Conservation (phyloP, 2,329 filamentous ascomycete species). For the Colletotrichum siamense region DNA sequence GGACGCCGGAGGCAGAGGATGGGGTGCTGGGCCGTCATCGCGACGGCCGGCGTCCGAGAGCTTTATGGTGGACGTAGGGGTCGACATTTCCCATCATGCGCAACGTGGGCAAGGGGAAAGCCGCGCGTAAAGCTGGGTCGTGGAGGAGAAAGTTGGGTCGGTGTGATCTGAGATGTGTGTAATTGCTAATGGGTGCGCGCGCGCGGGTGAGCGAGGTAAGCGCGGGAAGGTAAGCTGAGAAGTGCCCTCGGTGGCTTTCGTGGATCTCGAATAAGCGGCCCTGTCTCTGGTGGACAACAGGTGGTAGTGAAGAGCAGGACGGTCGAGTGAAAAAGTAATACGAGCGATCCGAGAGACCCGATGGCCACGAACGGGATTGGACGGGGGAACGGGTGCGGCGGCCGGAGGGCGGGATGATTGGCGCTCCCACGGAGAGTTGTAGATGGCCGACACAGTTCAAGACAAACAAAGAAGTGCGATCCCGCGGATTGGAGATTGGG, state of each 20-base stretch:
- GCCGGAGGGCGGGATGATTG: background rate
- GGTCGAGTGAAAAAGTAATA: slow-evolving; percentile 2
- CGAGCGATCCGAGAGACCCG: slow-evolving; percentile 13
- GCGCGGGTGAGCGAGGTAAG: background rate
- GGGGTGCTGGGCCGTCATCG: background rate
- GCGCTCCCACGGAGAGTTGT: background rate
- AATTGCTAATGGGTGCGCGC: background rate
- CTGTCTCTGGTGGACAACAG: background rate
- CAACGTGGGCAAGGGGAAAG: background rate
- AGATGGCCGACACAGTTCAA: background rate
- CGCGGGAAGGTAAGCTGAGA: slow-evolving; percentile 7
- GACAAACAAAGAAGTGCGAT: background rate
- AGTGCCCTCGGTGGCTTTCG: background rate
- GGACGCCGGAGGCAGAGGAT: slow-evolving; percentile 15
- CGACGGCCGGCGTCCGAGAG: slow-evolving; percentile 14
- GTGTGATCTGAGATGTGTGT: background rate
- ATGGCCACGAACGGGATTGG: background rate
- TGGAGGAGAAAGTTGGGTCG: background rate
- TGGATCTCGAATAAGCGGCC: background rate
- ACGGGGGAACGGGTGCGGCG: background rate
- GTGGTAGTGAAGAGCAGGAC: background rate
- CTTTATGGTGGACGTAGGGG: slow-evolving; percentile 15
- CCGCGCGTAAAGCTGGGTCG: background rate
- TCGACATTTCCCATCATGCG: slow-evolving; percentile 24
- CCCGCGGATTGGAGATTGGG: background rate